A percentile compares a stretch with the other conserved stretches of the same genome.
These are phyloP conservation scores for Saccharomyces eubayanus DNA, from an alignment of 805 yeast species.

Conservation along the genomic window DNA sequence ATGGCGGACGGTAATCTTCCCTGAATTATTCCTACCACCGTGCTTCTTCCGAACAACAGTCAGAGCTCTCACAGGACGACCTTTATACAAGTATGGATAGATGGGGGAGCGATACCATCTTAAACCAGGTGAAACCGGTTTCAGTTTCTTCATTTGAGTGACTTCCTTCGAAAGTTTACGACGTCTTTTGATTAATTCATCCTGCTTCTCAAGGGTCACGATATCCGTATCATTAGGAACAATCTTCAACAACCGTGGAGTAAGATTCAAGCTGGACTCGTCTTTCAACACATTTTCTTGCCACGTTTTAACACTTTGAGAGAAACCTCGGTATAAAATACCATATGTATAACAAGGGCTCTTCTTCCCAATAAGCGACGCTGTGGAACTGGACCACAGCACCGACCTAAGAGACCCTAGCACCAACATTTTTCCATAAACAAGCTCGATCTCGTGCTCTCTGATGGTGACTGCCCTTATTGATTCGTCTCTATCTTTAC, in stretches of 20 bases:
- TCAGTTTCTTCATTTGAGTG: constrained; percentile 63
- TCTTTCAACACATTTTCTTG: constrained; percentile 4
- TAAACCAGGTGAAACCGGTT: constrained; percentile 78
- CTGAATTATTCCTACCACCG: constrained; percentile 86
- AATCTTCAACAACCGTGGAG: constrained; percentile 30
- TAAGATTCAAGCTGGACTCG: constrained; percentile 5
- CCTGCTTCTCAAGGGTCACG: constrained; percentile 75
- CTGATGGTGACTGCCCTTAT: not conserved
- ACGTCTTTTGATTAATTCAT: constrained; percentile 61
- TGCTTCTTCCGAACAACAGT: constrained; percentile 64
- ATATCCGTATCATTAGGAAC: constrained; percentile 40
- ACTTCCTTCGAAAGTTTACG: constrained; percentile 61
- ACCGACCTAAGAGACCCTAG: not conserved
- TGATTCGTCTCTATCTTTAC: not conserved
- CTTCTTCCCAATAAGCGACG: not conserved
- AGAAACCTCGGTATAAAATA: not conserved
- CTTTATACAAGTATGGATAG: constrained; percentile 79
- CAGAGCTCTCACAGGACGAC: constrained; percentile 67
- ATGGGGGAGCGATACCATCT: constrained; percentile 85
- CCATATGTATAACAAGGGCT: not conserved
- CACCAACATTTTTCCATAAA: not conserved
- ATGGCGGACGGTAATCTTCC: constrained; percentile 84
- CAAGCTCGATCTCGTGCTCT: not conserved
- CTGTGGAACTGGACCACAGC: not conserved
- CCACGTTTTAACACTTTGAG: constrained; percentile 1